Base-by-base conservation (phyloP, 495 filamentous ascomycete genomes). In the Penicillium manginii region DNA sequence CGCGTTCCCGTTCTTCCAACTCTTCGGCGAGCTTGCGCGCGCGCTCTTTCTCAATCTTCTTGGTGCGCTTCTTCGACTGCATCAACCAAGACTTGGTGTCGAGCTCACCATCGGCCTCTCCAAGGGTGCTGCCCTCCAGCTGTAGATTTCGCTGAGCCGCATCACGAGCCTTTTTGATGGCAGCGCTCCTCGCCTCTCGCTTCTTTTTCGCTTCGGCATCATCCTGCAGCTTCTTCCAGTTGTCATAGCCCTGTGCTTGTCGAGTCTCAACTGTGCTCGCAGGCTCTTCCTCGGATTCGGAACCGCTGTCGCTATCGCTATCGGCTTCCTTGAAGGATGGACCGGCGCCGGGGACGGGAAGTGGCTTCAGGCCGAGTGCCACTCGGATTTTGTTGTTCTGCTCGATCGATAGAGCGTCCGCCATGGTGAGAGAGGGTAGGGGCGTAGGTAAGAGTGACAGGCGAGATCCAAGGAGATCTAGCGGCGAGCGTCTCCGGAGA, bases 311-410 rank as follows among this genome's bases (percentile, higher is more conserved):
- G 56, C 40, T 43, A 21, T 81, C 75, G 26, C 40, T 43, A 43
- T 81, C 75, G 26, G 77, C 63, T 50, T 78, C 78, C 65, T 85
- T 87, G 78, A 89, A 89, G 12, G 76, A 64, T n/a, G 84, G 86
- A 40, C 85, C 86, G 46, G 71, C 71, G 50, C 90, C 88, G 19
- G 90, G 89, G 9, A 96, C 90, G 48, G 92, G 92, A 61, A 98
- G 81, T 32, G 92, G 93, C 66, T 92, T 91, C 78, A 97, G 87
- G 58, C 94, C 94, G 62, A 97, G 82, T 37, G 91, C 91, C 59
- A 86, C 82, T 43, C 94, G 93, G 62, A 97, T 87, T 68, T 92
- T 90, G 81, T 98, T 98, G 47, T 91, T 90, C 80, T 96, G 91
- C 70, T 96, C 92, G 69, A 98, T 93, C 53, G 90, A 88, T 29